Conservation (phyloP, 441 rosid species). For the Syzygium syzygioides region DNA sequence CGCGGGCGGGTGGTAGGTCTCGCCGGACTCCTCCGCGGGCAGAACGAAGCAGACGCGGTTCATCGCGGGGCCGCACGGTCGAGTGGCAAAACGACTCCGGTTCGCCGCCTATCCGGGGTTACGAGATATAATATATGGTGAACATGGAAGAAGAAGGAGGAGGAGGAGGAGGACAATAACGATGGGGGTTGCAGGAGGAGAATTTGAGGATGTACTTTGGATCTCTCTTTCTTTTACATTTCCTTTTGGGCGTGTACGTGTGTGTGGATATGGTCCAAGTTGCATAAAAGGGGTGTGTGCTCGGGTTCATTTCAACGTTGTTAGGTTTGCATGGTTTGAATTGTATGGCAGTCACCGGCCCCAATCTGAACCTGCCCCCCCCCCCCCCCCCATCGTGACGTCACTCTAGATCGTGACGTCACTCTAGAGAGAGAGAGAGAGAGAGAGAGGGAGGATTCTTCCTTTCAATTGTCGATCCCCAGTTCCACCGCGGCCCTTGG, state of each 20-base stretch:
- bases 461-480: background rate
- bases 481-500: background rate
- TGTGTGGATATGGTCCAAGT: too few species aligned
- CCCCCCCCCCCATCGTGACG: background rate
- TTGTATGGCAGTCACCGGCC: slow-evolving; percentile 9
- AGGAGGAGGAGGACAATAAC: background rate
- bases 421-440: background rate
- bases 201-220: background rate
- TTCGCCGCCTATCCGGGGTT: background rate
- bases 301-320: slow-evolving; percentile 24
- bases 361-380: slow-evolving; percentile 9
- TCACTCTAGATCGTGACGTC: background rate
- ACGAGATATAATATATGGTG: background rate
- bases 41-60: slow-evolving; percentile 54
- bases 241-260: background rate
- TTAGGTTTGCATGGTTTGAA: slow-evolving; percentile 31
- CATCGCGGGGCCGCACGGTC: background rate
- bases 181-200: background rate
- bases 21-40: slow-evolving; percentile 39
- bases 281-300: background rate
- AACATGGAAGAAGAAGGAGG: slow-evolving; percentile 11
- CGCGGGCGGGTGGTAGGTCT: slow-evolving; percentile 18
- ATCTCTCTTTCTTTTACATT: background rate
- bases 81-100: background rate
- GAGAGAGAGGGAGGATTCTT: background rate